These are phyloP conservation scores for Lindgomyces ingoldianus DNA, from an alignment of 495 filamentous ascomycete species.

Conservation along the genomic window DNA sequence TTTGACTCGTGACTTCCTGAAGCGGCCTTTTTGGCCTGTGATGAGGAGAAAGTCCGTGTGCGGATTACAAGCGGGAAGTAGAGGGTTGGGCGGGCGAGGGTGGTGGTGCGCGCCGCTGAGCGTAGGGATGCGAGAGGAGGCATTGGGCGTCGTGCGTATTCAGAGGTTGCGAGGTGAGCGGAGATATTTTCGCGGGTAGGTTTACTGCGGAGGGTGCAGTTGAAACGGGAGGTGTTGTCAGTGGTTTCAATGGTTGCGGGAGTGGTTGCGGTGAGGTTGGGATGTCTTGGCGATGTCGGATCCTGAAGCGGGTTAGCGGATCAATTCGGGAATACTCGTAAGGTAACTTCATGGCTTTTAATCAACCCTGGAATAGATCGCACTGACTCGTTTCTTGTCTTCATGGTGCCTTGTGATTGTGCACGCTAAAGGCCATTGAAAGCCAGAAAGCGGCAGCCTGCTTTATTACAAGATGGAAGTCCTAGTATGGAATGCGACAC, in stretches of 20 bases:
- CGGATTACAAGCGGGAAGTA: neutral
- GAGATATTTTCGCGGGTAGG: neutral
- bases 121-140: neutral
- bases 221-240: neutral
- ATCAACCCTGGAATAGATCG: neutral
- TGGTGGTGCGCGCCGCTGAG: neutral
- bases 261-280: neutral
- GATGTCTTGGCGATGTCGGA: conserved; percentile 1
- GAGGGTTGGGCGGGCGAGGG: neutral
- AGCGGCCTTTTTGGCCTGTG: conserved; percentile 5
- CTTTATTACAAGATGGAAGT: too few species aligned
- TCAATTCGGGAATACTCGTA: too few species aligned
- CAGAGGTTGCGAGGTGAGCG: neutral
- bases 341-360: too few species aligned
- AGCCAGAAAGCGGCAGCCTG: too few species aligned
- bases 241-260: neutral
- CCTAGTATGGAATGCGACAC: too few species aligned
- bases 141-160: too few species aligned
- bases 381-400: too few species aligned
- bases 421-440: too few species aligned
- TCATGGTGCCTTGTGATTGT: too few species aligned
- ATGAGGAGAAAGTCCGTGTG: conserved; percentile 23
- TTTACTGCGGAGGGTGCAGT: neutral
- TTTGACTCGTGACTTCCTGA: conserved; percentile 65
- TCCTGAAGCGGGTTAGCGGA: too few species aligned